Evolutionary conservation across 257 asterid genomes (phyloP), one percentile per base, ranked within the genome.

Genomic region (Misopates orontium): DNA sequence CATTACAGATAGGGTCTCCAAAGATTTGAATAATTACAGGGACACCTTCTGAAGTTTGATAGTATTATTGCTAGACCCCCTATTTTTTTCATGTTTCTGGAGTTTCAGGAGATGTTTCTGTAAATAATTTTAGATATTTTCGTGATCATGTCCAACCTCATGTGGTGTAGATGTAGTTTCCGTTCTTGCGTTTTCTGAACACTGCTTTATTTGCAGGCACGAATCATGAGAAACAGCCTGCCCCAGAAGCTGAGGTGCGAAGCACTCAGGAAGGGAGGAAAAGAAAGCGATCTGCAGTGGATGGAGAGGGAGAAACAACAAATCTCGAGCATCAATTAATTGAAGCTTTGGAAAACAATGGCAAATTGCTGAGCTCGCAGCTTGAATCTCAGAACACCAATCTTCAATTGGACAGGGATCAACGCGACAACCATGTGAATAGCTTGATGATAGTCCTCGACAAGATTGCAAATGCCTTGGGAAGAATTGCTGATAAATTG

Each of bases 401-500:
- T 72, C 76, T 78, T 44, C 73, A 79, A 71, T 63, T 84, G 80
- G 97, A 87, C 13, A 71, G 90, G 72, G 96, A 90, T 79, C 95
- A 90, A 70, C 85, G 89, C 9, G 83, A 80, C 56, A 88, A 78
- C 41, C 90, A 89, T 19, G 87, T 77, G 21, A 76, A 77, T 68
- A 82, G 84, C 82, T 75, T 93, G 54, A 72, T 85, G 39, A 80
- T 84, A 6, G 96, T 84, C 45, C 88, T 93, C 44, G 74, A 80
- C 56, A 93, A 90, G 77, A 78, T 93, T 42, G 89, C 96, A 0
- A 95, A 87, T 74, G 91, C 96, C 1, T 51, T 93, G 82, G 96
- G 88, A 62, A 83, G 82, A 81, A 87, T 93, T 73, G 97, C 97
- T 0, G 96, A 93, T 74, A 93, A 86, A 71, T 71, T 92, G 71